A percentile compares a stretch with the other conserved stretches of the same genome.
Conservation (phyloP, 176 grass and related monocot genomes). For the Triticum turgidum region DNA sequence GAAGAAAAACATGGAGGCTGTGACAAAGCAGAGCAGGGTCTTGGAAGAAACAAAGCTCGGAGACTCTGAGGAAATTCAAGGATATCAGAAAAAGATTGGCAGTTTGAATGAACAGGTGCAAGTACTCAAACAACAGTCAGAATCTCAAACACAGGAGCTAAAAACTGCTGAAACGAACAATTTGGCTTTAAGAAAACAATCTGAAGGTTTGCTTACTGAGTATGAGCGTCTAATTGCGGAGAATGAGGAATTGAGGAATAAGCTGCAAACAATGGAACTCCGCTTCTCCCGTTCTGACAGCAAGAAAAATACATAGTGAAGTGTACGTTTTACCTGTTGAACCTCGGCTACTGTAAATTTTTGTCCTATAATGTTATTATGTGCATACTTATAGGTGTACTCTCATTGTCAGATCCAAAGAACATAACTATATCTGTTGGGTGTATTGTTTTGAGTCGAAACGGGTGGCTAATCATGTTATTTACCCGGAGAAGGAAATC, state of each 20-base stretch:
- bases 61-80: constrained; percentile 40
- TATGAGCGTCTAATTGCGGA: constrained; percentile 80
- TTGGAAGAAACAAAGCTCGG: constrained; percentile 73
- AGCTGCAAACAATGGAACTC: constrained; percentile 60
- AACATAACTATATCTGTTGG: not conserved
- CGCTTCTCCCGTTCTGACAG: constrained; percentile 55
- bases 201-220: constrained; percentile 69
- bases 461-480: no score
- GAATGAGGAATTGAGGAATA: constrained; percentile 55
- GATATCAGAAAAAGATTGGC: constrained; percentile 47
- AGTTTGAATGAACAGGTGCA: constrained; percentile 57
- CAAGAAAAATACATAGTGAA: constrained; percentile 57
- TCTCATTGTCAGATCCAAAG: no score
- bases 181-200: constrained; percentile 62
- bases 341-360: constrained; percentile 24
- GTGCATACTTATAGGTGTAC: not conserved
- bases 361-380: not conserved
- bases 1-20: constrained; percentile 68
- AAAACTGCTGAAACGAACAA: constrained; percentile 57
- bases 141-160: constrained; percentile 47
- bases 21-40: constrained; percentile 53
- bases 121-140: constrained; percentile 42
- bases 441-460: not conserved
- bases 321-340: not conserved
- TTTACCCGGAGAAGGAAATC: no score